A percentile compares a stretch with the other conserved stretches of the same genome.
Conservation (phyloP, 2,329 filamentous ascomycete species). For the Phialophora expanda region DNA sequence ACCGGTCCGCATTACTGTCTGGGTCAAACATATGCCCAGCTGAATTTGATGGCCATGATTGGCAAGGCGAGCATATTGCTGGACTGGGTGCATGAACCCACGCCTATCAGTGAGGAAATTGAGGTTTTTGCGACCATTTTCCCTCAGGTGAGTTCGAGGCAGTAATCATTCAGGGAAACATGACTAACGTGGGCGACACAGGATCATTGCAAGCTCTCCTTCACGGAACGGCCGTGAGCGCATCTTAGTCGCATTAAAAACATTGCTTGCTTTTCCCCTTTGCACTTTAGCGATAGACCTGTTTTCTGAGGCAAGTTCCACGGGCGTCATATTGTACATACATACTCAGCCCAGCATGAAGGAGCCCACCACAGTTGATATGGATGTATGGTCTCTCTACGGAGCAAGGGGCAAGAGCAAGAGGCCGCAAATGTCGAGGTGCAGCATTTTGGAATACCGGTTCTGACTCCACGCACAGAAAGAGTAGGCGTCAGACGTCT, state of each 20-base stretch:
- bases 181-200: slow-evolving; percentile 47
- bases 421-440: background rate
- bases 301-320: background rate
- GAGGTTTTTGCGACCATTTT: slow-evolving; percentile 99
- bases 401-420: background rate
- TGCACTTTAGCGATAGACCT: slow-evolving; percentile 29
- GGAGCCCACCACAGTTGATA: background rate
- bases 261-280: slow-evolving; percentile 12
- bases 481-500: background rate
- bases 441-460: slow-evolving; percentile 7
- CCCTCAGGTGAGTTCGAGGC: slow-evolving; percentile 72
- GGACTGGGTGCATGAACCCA: slow-evolving; percentile 89
- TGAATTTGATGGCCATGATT: slow-evolving; percentile 86
- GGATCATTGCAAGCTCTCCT: slow-evolving; percentile 84
- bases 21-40: slow-evolving; percentile 86
- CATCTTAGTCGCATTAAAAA: background rate
- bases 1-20: slow-evolving; percentile 96
- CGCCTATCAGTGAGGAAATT: slow-evolving; percentile 85
- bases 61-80: slow-evolving; percentile 86
- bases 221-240: slow-evolving; percentile 55
- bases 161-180: slow-evolving; percentile 12
- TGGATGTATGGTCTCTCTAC: background rate
- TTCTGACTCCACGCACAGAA: background rate
- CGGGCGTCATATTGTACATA: slow-evolving; percentile 17
- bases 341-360: slow-evolving; percentile 1